phyloP scores from a whole-genome alignment of 345 rosid species.

The Cardiospermum halicacabum region DNA sequence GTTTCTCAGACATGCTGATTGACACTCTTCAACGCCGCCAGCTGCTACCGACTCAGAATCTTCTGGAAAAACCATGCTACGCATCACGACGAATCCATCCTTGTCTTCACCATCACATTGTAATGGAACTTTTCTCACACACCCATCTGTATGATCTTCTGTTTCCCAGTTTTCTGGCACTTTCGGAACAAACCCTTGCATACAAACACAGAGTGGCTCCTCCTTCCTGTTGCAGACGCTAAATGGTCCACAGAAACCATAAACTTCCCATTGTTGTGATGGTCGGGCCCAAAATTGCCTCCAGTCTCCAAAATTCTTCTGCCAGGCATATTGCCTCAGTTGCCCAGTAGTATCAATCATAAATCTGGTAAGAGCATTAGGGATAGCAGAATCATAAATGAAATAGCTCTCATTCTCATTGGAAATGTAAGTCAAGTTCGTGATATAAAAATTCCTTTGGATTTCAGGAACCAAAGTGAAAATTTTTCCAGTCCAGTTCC shows the following conservation, averaged over 20 bases:
- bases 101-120: slow-evolving; percentile 8
- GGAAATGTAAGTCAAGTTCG: slow-evolving; percentile 1
- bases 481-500: slow-evolving; percentile 19
- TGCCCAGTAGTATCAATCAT: background rate
- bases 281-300: slow-evolving; percentile 9
- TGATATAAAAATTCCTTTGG: background rate
- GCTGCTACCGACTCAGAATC: background rate
- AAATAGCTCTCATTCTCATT: slow-evolving; percentile 11
- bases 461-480: slow-evolving; percentile 9
- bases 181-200: slow-evolving; percentile 16
- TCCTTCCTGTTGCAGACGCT: slow-evolving; percentile 4
- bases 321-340: slow-evolving; percentile 5
- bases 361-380: slow-evolving; percentile 4
- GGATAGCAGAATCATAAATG: slow-evolving; percentile 5
- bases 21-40: slow-evolving; percentile 8
- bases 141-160: slow-evolving; percentile 9
- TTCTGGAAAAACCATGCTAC: background rate
- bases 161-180: background rate
- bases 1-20: slow-evolving; percentile 15
- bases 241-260: slow-evolving; percentile 16
- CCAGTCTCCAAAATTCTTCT: background rate
- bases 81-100: slow-evolving; percentile 13
- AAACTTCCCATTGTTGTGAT: slow-evolving; percentile 11
- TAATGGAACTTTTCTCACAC: slow-evolving; percentile 17
- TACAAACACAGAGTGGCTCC: slow-evolving; percentile 7